Evolutionary conservation across 202 grass and related monocot genomes (phyloP), one percentile per base, ranked within the genome.

Genomic region (Panicum hallii): DNA sequence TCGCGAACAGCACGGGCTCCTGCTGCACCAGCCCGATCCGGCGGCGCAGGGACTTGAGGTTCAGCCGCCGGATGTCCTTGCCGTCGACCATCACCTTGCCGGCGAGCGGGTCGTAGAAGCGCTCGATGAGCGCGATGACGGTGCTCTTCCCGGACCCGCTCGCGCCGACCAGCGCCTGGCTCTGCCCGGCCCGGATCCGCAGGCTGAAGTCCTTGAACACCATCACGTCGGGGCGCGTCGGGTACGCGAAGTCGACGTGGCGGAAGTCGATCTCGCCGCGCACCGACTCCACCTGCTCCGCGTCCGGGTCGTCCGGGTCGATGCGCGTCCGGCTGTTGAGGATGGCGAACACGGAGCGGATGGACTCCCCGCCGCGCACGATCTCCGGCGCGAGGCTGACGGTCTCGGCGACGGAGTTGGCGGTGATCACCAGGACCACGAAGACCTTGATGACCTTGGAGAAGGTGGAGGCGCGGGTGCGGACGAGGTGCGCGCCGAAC

Each of bases 331-430:
- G 43, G 75, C 49, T 84, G 81, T 97, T 91, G 47, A 97, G 88
- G 44, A 97, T 41, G 26, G 86, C 62, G 52, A 97, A 97, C 50
- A 97, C 92, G 14, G 92, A 94, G 9, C 90, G 71, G 62, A 97
- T 89, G 57, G 92, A 92, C 78, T 94, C 88, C 19, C 92, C 92
- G 17, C 94, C 94, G 1, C 90, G 90, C n/a, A 94, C 62, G n/a
- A 94, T 94, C 82, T 97, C 94, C 0, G 94, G 92, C 0, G 94
- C 92, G 0, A 97, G 89, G 86, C 88, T 92, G 44, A 97, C 86
- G 0, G 94, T 97, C 92, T 97, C 94, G 22, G 92, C 94, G 15
- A 94, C 92, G n/a, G 90, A 90, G 85, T 94, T 90, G 43, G 94
- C 94, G 19, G 92, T 94, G 77, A 97, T 87, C 52, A 97, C 90